Evolutionary conservation across 2,329 filamentous ascomycete species (phyloP).

Genomic region (Calcarisporium arbuscula): DNA sequence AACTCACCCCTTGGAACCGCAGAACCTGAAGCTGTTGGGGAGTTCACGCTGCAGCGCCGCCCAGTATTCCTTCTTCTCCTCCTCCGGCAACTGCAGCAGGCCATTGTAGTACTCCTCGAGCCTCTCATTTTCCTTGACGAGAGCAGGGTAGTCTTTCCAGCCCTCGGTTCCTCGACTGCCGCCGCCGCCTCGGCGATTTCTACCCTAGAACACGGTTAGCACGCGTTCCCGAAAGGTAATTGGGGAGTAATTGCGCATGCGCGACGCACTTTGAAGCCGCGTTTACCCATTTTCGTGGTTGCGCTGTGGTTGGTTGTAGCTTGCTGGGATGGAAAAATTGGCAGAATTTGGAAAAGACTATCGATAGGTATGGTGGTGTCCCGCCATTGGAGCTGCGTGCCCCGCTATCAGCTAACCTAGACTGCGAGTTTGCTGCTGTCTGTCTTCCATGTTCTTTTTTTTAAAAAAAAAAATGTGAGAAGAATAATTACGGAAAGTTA

Average conservation of each 20-base stretch:
- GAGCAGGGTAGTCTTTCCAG: slow-evolving; percentile 30
- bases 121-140: slow-evolving; percentile 74
- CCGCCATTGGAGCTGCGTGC: too few species aligned
- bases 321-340: too few species aligned
- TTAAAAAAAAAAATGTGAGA: too few species aligned
- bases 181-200: slow-evolving; percentile 24
- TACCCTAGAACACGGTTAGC: slow-evolving; percentile 24
- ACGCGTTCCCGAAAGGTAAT: slow-evolving; percentile 6
- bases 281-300: slow-evolving; percentile 28
- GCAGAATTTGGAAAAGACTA: too few species aligned
- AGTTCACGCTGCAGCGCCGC: slow-evolving; percentile 73
- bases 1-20: slow-evolving; percentile 78
- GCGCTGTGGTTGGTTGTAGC: too few species aligned
- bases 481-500: too few species aligned
- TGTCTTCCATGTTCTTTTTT: too few species aligned
- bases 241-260: slow-evolving; percentile 2
- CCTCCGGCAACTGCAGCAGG: slow-evolving; percentile 67
- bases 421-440: too few species aligned
- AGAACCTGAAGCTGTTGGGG: slow-evolving; percentile 96
- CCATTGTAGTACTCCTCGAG: slow-evolving; percentile 84
- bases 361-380: too few species aligned
- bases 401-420: too few species aligned
- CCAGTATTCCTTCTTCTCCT: slow-evolving; percentile 81
- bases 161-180: slow-evolving; percentile 15
- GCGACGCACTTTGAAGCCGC: slow-evolving; percentile 27